Percentiles rank a stretch among this genome's conserved stretches.
Conservation (phyloP, 352 stramenopile genomes). For the Stramenopiles sp. region DNA sequence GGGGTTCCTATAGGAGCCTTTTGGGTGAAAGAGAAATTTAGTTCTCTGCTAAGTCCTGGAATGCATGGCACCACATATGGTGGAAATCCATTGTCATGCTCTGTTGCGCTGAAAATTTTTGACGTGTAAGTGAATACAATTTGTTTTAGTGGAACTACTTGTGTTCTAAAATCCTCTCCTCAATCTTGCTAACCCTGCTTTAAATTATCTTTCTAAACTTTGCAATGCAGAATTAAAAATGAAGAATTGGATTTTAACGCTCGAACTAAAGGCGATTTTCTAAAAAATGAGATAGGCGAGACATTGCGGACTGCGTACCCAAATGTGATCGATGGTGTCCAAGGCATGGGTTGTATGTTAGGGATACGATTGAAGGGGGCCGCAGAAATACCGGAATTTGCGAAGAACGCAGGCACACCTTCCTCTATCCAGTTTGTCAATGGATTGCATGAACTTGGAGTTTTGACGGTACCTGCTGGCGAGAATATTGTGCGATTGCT, state of each 20-base stretch:
- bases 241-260: conserved; percentile 46
- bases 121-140: conserved; percentile 41
- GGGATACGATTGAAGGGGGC: conserved; percentile 37
- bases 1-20: conserved; percentile 87
- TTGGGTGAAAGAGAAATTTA: conserved; percentile 66
- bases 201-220: conserved; percentile 30
- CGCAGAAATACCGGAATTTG: conserved; percentile 28
- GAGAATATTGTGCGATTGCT: conserved; percentile 34
- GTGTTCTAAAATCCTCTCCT: background rate
- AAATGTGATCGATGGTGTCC: conserved; percentile 36
- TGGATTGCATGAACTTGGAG: conserved; percentile 22
- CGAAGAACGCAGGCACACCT: conserved; percentile 35
- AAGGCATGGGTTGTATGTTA: conserved; percentile 50
- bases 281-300: conserved; percentile 32
- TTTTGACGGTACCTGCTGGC: conserved; percentile 52
- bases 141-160: conserved; percentile 31
- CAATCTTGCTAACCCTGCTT: conserved; percentile 36
- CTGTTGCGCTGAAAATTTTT: conserved; percentile 56
- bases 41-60: conserved; percentile 61
- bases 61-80: conserved; percentile 88
- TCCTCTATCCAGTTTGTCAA: conserved; percentile 25
- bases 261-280: conserved; percentile 36
- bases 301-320: conserved; percentile 37
- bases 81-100: conserved; percentile 82
- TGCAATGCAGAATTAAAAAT: conserved; percentile 23